These are phyloP conservation scores for Solanum clarkiae DNA, from an alignment of 257 asterid genomes.

Conservation along the genomic window DNA sequence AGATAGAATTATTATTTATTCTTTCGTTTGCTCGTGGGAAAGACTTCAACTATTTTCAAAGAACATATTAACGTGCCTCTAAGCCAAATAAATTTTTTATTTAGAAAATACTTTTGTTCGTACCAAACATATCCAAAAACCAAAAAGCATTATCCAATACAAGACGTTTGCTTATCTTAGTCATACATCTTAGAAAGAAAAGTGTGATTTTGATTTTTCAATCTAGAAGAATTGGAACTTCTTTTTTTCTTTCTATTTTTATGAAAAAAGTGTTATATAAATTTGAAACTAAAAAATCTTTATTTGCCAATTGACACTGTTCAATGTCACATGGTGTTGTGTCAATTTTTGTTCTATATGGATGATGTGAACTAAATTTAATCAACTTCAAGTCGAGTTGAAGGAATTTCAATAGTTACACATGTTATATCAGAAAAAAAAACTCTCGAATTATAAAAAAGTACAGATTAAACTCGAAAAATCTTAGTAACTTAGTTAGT, in stretches of 20 bases:
- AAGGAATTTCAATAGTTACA: no score
- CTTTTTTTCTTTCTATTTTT: neutral
- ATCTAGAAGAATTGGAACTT: neutral
- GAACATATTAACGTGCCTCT: no score
- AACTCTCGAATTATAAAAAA: no score
- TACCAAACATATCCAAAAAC: neutral
- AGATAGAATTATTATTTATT: no score
- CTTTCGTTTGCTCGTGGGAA: no score
- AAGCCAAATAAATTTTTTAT: no score
- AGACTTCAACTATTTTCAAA: no score
- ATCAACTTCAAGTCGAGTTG: no score
- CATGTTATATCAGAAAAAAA: no score
- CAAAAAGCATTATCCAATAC: neutral
- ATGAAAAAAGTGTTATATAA: no score
- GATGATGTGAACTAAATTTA: neutral
- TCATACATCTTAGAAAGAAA: neutral
- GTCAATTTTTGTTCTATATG: neutral
- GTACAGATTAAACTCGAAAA: no score
- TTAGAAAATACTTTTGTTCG: neutral
- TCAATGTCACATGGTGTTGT: neutral
- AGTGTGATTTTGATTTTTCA: neutral
- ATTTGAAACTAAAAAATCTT: neutral
- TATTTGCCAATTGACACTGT: neutral
- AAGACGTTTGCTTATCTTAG: neutral
- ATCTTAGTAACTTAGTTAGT: no score